Percentiles rank a stretch among this genome's conserved stretches.
Evolutionary conservation across 2,329 filamentous ascomycete species (phyloP).

Genomic region (Beauveria bassiana): DNA sequence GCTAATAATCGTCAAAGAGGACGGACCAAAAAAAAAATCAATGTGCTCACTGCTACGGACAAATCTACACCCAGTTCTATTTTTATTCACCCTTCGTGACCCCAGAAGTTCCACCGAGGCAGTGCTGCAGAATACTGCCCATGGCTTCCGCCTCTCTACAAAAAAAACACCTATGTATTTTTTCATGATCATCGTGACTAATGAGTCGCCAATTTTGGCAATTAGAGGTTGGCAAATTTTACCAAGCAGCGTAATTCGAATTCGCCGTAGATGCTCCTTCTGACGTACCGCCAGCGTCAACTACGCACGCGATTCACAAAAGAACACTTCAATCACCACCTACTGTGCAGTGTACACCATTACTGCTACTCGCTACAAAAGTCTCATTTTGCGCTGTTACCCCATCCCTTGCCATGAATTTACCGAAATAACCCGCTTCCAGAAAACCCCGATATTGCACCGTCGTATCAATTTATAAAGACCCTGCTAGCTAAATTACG

Average conservation of each 20-base stretch:
- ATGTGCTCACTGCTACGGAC: not conserved
- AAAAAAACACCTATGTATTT: not conserved
- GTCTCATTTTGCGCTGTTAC: not conserved
- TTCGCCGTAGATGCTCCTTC: no score
- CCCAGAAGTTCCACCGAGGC: not conserved
- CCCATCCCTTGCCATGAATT: no score
- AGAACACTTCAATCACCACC: not conserved
- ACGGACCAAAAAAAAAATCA: no score
- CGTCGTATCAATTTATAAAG: not conserved
- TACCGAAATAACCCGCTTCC: not conserved
- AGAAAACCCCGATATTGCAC: not conserved
- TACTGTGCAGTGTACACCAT: not conserved
- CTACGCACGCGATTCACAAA: no score
- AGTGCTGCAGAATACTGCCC: not conserved
- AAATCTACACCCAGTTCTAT: not conserved
- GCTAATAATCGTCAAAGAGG: no score
- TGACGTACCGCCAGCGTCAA: no score
- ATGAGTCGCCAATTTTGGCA: no score
- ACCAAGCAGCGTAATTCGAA: no score
- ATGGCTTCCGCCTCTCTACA: not conserved
- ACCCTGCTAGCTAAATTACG: not conserved
- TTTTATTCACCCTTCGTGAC: not conserved
- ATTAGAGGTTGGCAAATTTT: no score
- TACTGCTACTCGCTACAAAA: not conserved
- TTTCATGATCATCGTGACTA: no score